Evolutionary conservation across 495 filamentous ascomycete species (phyloP).

Genomic region (Hypoxylon perforatum): DNA sequence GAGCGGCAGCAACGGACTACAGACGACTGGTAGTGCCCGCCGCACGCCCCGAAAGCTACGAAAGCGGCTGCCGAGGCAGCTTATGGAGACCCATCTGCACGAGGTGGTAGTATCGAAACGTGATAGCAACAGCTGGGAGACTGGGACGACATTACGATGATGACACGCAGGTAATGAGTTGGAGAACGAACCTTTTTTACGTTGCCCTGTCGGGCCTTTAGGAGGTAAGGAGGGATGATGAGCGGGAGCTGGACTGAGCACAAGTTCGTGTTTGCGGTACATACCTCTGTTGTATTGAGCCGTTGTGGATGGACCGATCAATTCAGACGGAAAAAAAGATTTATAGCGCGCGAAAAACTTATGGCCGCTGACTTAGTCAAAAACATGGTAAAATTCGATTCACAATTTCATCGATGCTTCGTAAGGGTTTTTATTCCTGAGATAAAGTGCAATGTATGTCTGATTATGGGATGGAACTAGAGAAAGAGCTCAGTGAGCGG

Average conservation of each 20-base stretch:
- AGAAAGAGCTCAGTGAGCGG: no score
- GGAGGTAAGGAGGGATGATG: background rate
- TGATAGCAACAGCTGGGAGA: conserved; percentile 31
- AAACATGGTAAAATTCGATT: conserved; percentile 3
- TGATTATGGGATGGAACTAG: no score
- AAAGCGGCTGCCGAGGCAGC: conserved; percentile 56
- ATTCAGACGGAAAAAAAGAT: background rate
- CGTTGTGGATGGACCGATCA: background rate
- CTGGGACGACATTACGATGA: conserved; percentile 34
- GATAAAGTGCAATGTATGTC: no score
- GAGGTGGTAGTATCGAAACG: conserved; percentile 39
- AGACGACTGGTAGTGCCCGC: conserved; percentile 27
- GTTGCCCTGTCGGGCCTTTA: background rate
- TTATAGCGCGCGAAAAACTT: background rate
- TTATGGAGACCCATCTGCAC: conserved; percentile 43
- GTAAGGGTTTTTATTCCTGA: background rate
- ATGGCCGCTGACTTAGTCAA: background rate
- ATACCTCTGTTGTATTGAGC: background rate
- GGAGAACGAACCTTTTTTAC: background rate
- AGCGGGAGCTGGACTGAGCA: background rate
- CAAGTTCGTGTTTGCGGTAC: background rate
- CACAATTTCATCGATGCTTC: conserved; percentile 1
- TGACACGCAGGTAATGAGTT: conserved; percentile 18
- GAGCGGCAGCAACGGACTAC: conserved; percentile 33
- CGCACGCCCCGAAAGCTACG: conserved; percentile 59